Evolutionary conservation across 2,329 filamentous ascomycete genomes (phyloP).

Genomic region (Lojkania enalia): DNA sequence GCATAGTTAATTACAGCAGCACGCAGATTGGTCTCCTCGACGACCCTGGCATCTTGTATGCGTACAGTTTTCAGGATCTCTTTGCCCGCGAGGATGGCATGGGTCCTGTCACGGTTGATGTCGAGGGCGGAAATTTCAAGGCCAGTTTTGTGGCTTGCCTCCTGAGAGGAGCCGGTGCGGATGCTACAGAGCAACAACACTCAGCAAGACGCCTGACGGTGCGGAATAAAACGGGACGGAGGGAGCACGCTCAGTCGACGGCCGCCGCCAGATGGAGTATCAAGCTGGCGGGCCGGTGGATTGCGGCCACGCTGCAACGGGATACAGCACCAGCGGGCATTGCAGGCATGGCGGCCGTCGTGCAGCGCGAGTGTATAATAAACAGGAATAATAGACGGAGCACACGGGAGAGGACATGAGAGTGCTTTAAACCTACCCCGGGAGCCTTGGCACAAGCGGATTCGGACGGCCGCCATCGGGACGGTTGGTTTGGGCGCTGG

Average conservation of each 20-base stretch:
- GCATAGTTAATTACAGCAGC: slow-evolving; percentile 62
- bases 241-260: slow-evolving; percentile 7
- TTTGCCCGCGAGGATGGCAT: slow-evolving; percentile 66
- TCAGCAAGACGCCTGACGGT: slow-evolving; percentile 15
- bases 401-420: background rate
- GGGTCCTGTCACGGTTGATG: slow-evolving; percentile 64
- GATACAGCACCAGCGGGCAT: background rate
- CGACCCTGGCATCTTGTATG: slow-evolving; percentile 59
- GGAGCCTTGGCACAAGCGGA: slow-evolving; percentile 40
- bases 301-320: slow-evolving; percentile 1
- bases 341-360: background rate
- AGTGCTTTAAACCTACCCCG: slow-evolving; percentile 32
- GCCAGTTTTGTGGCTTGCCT: slow-evolving; percentile 65
- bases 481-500: slow-evolving; percentile 54
- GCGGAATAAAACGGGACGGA: slow-evolving; percentile 6
- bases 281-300: slow-evolving; percentile 11
- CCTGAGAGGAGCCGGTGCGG: slow-evolving; percentile 55
- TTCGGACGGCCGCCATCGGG: slow-evolving; percentile 42
- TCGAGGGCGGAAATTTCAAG: slow-evolving; percentile 66
- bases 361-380: background rate
- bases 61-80: slow-evolving; percentile 68
- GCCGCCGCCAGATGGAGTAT: background rate
- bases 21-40: slow-evolving; percentile 66
- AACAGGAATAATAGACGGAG: background rate
- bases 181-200: slow-evolving; percentile 26